phyloP scores from a whole-genome alignment of 441 rosid species.

The Syzygium syzygioides region DNA sequence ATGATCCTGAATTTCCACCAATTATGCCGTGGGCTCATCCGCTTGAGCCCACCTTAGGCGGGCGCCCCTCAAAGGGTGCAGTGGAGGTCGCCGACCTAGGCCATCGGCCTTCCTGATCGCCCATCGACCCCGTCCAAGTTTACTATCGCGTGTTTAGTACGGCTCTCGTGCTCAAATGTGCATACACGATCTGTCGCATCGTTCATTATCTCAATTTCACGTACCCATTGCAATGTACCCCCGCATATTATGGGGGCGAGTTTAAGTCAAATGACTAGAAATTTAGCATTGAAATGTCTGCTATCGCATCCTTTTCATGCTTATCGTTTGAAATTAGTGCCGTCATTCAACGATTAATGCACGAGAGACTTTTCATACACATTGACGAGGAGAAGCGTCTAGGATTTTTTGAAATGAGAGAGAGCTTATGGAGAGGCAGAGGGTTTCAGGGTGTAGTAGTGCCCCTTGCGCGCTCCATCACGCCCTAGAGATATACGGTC shows the following conservation, averaged over 20 bases:
- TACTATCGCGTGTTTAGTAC: too few species aligned
- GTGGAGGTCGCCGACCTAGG: too few species aligned
- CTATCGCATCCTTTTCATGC: not conserved
- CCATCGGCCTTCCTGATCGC: too few species aligned
- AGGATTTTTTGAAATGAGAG: not conserved
- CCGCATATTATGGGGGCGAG: not conserved
- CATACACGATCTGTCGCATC: not conserved
- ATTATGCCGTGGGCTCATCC: too few species aligned
- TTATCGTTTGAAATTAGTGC: not conserved
- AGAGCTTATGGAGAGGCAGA: too few species aligned
- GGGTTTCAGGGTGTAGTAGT: not conserved
- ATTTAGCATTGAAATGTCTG: not conserved
- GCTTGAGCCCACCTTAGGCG: too few species aligned
- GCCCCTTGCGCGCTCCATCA: not conserved
- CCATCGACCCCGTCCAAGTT: too few species aligned
- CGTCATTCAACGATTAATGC: not conserved
- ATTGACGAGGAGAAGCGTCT: not conserved
- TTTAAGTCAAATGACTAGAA: not conserved
- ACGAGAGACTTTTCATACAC: not conserved
- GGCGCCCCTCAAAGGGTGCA: too few species aligned
- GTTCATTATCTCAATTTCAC: too few species aligned
- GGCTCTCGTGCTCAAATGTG: not conserved
- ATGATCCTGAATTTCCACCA: too few species aligned
- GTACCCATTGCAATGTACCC: not conserved
- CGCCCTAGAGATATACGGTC: not conserved